Base-by-base conservation (phyloP, 306 rosid species). In the Neltuma alba region DNA sequence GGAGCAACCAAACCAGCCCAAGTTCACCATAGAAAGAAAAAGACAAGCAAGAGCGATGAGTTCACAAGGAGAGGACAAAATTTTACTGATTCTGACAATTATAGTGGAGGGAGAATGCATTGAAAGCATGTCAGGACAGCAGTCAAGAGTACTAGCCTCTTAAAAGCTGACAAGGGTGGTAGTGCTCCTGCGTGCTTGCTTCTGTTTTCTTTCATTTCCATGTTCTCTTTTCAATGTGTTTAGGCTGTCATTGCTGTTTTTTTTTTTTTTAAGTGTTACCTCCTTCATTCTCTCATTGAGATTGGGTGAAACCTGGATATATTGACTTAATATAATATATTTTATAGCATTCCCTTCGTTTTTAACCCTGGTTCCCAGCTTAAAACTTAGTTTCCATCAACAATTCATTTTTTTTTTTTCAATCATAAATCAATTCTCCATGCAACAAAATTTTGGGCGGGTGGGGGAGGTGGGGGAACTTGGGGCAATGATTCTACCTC, bases 401-500 rank as follows among this genome's bases (percentile, higher is more conserved):
- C 60, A 30, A 40, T n/a, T 20, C 64, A 66, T 58, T 38, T 58
- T 23, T 72, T 80, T 38, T 58, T 23, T 72, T 80, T 33, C 21
- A 38, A 30, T 14, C 34, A 60, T 73, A 66, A 58, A 47, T 45
- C 38, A 45, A 8, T 60, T 57, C 42, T 73, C 54, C 54, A 72
- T 45, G 57, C 18, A 55, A 28, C 31, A 67, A 79, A 70, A 73
- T 25, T n/a, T n/a, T n/a, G n/a, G n/a, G n/a, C n/a, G n/a, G n/a
- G n/a, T n/a, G 6, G 41, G 63, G 64, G 42, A 5, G 36, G 69
- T 36, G 5, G 36, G 50, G 37, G 27, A 18, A 20, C 3, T 34
- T 12, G 65, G 80, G 33, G 37, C 37, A 9, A 65, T 77, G 81
- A 64, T 70, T 85, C 72, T 92, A 94, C 98, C 98, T 83, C 98